Evolutionary conservation across 805 yeast species (phyloP), one percentile per base, ranked within the genome.

Genomic region (Candida anglica): DNA sequence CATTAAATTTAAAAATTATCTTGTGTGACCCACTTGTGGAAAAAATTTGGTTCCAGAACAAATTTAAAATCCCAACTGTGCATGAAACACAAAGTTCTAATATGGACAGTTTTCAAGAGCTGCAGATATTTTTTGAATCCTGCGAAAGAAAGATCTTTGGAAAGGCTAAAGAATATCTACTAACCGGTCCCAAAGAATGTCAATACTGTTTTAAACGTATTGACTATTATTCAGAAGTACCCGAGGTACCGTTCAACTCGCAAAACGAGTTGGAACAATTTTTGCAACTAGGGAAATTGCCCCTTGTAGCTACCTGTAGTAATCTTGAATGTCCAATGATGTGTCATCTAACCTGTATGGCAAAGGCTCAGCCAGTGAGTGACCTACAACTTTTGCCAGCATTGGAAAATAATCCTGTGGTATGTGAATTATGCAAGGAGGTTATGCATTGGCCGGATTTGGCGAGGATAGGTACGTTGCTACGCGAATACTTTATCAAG

Each of bases 1-100:
- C 60, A 6, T 58, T 77, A 66, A 62, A 65, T 19, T 52, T 81
- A 28, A 56, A 56, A 19, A 64, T 80, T 0, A 63, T 64, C 3
- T 53, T 79, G 18, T 78, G 79, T 40, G 47, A 59, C 32, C 41
- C 46, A 4, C 43, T 44, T 2, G 44, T 54, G 1, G 53, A 52
- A 33, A 42, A 54, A 6, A 38, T 39, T 4, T 72, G 75, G 76
- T 22, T 47, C 7, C 21, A 30, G 9, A 65, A 69, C 37, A 59
- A 50, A 40, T 61, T 49, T 37, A 43, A 47, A 5, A 42, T 62
- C 6, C 20, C 28, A 5, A 21, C 47, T 3, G 49, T 56, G 16
- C 41, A 42, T 15, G 6, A 24, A 2, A n/a, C n/a, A n/a, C n/a
- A n/a, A n/a, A n/a, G n/a, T n/a, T 34, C 34, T 11, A 11, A 11